A percentile compares a stretch with the other conserved stretches of the same genome.
These are phyloP conservation scores for Coemansia sp. DNA, from an alignment of 192 early-diverging fungal genomes.

Conservation along the genomic window DNA sequence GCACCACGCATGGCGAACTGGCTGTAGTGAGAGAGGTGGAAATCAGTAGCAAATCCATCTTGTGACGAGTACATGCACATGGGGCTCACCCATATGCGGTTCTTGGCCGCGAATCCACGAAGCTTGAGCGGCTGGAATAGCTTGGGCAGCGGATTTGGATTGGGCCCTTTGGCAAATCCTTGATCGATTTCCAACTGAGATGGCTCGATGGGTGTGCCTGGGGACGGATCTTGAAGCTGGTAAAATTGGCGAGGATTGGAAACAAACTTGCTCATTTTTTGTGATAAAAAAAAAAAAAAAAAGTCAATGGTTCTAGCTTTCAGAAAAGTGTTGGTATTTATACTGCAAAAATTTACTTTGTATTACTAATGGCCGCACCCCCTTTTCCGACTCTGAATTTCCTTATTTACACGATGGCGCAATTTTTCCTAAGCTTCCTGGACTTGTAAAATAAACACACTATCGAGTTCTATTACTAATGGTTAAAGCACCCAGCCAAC, in stretches of 20 bases:
- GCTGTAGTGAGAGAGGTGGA: slow-evolving; percentile 62
- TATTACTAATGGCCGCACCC: too few species aligned
- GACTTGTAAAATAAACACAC: too few species aligned
- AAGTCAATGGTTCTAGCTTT: too few species aligned
- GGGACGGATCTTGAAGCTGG: slow-evolving; percentile 28
- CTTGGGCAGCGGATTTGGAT: slow-evolving; percentile 26
- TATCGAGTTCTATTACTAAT: too few species aligned
- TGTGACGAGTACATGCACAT: slow-evolving; percentile 79
- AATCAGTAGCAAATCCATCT: slow-evolving; percentile 67
- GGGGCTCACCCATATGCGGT: slow-evolving; percentile 73
- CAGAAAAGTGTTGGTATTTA: too few species aligned
- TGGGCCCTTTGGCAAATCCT: slow-evolving; percentile 18
- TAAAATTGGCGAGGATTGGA: slow-evolving; percentile 22
- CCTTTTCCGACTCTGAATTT: too few species aligned
- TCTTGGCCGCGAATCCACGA: slow-evolving; percentile 67
- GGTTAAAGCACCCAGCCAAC: too few species aligned
- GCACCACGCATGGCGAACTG: slow-evolving; percentile 73
- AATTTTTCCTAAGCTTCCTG: too few species aligned
- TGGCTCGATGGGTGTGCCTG: slow-evolving; percentile 38
- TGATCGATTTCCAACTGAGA: slow-evolving; percentile 34
- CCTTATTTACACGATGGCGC: too few species aligned
- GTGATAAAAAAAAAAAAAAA: too few species aligned
- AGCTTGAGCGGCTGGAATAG: slow-evolving; percentile 71
- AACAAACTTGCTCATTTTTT: background rate
- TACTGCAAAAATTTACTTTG: too few species aligned